Conservation (phyloP, 2,329 filamentous ascomycete species). For the Gaeumannomyces tritici region DNA sequence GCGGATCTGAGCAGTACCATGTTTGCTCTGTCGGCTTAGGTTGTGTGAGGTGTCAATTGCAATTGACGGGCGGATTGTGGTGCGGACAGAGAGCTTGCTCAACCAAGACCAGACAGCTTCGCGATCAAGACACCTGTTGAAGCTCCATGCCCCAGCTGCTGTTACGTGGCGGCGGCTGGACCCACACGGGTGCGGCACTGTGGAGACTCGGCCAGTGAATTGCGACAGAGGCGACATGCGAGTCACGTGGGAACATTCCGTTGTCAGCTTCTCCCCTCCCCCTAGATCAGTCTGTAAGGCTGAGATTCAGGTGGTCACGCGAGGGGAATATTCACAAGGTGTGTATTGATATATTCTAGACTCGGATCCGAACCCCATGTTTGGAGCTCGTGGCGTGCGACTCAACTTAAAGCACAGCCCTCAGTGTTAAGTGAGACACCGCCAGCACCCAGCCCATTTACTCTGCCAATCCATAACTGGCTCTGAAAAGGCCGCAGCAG, state of each 20-base stretch:
- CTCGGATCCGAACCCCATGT: not conserved
- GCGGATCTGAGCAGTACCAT: constrained; percentile 33
- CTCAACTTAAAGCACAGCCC: not conserved
- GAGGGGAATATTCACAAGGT: not conserved
- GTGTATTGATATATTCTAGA: not conserved
- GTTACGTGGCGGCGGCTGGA: constrained; percentile 6
- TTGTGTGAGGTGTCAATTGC: not conserved
- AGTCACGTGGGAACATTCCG: not conserved
- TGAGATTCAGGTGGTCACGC: not conserved
- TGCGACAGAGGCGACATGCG: not conserved
- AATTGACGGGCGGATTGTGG: not conserved
- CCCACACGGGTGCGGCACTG: not conserved
- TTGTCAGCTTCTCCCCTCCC: not conserved
- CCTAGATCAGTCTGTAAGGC: not conserved
- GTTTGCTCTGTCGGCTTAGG: constrained; percentile 2
- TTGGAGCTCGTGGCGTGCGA: not conserved
- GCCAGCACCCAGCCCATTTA: not conserved
- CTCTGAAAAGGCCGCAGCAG: not conserved
- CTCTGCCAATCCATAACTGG: not conserved
- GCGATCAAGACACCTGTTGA: constrained; percentile 5
- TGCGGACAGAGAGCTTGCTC: not conserved
- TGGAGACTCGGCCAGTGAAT: not conserved
- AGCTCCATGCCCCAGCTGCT: not conserved
- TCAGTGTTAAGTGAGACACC: not conserved
- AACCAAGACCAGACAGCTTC: not conserved